Percentiles rank a stretch among this genome's conserved stretches.
These are phyloP conservation scores for Aeschynomene evenia DNA, from an alignment of 306 rosid genomes.

Conservation along the genomic window DNA sequence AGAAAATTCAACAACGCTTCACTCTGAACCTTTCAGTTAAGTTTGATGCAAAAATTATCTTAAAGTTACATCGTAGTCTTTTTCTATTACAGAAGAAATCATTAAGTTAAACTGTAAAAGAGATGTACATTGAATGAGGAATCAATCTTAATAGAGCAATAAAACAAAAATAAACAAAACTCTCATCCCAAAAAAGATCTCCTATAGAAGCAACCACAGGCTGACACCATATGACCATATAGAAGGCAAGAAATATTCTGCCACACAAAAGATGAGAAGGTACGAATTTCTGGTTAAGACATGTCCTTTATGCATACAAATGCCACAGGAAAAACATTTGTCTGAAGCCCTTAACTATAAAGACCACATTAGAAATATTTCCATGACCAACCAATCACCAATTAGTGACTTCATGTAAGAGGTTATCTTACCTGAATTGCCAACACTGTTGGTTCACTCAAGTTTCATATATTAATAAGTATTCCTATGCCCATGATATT, in stretches of 20 bases:
- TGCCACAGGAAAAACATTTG: not conserved
- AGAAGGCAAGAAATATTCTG: constrained; percentile 19
- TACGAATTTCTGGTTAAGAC: not conserved
- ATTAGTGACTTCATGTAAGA: not conserved
- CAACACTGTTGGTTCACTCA: not conserved
- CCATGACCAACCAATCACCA: not conserved
- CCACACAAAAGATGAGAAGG: not conserved
- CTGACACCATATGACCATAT: not conserved
- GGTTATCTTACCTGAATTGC: not conserved
- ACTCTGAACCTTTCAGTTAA: constrained; percentile 13
- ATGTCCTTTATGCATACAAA: not conserved
- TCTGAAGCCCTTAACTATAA: not conserved
- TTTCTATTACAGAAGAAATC: constrained; percentile 10
- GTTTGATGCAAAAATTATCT: constrained; percentile 25
- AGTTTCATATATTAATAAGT: not conserved
- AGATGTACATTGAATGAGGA: constrained; percentile 17
- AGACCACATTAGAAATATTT: constrained; percentile 11
- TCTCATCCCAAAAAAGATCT: not conserved
- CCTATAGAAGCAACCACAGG: not conserved
- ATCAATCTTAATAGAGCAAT: constrained; percentile 1
- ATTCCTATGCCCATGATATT: constrained; percentile 11
- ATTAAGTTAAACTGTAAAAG: not conserved
- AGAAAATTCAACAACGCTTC: constrained; percentile 13
- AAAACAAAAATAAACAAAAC: constrained; percentile 15
- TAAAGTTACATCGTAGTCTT: not conserved